phyloP scores from a whole-genome alignment of 352 stramenopile species.

The Thalassiosira hispida region DNA sequence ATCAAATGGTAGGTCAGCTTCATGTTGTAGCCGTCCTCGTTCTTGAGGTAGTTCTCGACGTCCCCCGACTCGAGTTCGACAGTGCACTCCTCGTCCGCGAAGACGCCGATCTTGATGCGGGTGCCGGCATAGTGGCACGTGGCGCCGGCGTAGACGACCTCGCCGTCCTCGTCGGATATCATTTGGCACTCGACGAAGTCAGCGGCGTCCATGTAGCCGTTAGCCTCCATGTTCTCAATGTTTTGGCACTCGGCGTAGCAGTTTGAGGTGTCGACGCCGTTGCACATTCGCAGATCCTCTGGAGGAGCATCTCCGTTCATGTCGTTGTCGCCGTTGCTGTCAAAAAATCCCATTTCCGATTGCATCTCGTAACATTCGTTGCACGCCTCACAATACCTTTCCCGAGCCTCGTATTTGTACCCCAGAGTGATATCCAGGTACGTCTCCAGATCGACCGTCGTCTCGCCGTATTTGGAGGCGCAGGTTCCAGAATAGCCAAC shows the following conservation, averaged over 20 bases:
- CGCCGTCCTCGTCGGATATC: conserved; percentile 68
- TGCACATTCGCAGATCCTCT: conserved; percentile 25
- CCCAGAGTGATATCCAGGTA: conserved; percentile 75
- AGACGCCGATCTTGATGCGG: conserved; percentile 85
- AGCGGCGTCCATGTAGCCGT: conserved; percentile 81
- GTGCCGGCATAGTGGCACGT: conserved; percentile 24
- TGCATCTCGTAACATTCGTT: conserved; percentile 57
- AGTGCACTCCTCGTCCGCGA: conserved; percentile 77
- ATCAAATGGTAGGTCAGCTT: conserved; percentile 82
- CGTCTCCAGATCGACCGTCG: conserved; percentile 80
- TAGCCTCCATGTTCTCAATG: conserved; percentile 85
- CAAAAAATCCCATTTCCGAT: conserved; percentile 1
- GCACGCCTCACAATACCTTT: conserved; percentile 75
- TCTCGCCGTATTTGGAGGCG: conserved; percentile 82
- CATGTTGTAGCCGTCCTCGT: conserved; percentile 61
- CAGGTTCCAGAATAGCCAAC: too few species aligned
- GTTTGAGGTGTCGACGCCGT: conserved; percentile 59
- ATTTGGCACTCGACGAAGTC: conserved; percentile 72
- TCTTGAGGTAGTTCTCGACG: conserved; percentile 73
- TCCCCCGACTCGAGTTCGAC: conserved; percentile 58
- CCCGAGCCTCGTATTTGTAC: conserved; percentile 68
- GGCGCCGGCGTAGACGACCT: conserved; percentile 64
- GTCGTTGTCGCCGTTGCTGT: conserved; percentile 18
- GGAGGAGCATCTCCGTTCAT: conserved; percentile 22
- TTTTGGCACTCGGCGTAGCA: conserved; percentile 82